These are phyloP conservation scores for Dipteronia sinensis DNA, from an alignment of 345 rosid genomes.

Conservation along the genomic window DNA sequence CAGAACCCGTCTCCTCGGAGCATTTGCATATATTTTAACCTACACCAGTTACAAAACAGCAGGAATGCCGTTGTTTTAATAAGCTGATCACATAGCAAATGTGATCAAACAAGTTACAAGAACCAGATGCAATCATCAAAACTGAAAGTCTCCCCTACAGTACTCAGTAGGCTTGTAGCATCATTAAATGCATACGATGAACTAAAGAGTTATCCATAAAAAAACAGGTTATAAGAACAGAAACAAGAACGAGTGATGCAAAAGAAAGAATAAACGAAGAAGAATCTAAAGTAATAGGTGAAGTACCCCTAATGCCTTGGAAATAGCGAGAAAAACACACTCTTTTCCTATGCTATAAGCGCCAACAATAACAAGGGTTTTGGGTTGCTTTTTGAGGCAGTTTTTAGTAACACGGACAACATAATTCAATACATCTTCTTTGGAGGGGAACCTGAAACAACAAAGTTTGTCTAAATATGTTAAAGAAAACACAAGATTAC, in stretches of 20 bases:
- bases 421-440: conserved; percentile 65
- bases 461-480: neutral
- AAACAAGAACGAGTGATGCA: neutral
- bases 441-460: conserved; percentile 67
- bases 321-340: conserved; percentile 73
- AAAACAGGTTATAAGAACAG: neutral
- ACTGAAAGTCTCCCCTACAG: neutral
- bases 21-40: conserved; percentile 69
- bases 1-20: conserved; percentile 63
- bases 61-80: neutral
- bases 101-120: neutral
- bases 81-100: neutral
- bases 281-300: neutral
- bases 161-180: neutral
- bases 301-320: conserved; percentile 72
- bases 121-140: neutral
- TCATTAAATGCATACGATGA: neutral
- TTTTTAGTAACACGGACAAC: conserved; percentile 57
- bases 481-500: neutral
- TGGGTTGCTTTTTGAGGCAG: conserved; percentile 60
- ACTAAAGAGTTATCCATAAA: neutral
- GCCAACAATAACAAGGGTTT: conserved; percentile 71
- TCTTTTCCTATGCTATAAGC: conserved; percentile 90
- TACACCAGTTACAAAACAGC: conserved; percentile 20
- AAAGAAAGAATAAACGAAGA: neutral